Base-by-base conservation (phyloP, 495 filamentous ascomycete species). In the Hypoxylon subgilvum region DNA sequence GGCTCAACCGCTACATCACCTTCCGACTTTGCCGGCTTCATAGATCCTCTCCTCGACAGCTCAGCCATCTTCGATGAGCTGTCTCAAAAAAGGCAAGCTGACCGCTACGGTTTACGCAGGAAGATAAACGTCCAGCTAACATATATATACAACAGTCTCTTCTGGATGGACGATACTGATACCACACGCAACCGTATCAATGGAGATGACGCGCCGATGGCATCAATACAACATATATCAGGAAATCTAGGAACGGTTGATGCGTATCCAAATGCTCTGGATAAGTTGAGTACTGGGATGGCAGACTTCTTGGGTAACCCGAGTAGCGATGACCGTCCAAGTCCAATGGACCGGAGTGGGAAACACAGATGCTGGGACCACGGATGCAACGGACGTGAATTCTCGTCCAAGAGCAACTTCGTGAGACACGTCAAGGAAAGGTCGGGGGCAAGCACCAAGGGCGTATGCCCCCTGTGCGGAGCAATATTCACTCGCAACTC, bases 281-380 rank as follows among this genome's bases (percentile, higher is more conserved):
- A 64, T 12, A 64, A 55, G 44, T 46, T 64, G 54, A 64, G 49
- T 28, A 59, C 43, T 9, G 54, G 47, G 13, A 42, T 64, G 50
- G 23, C 61, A 12, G 61, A 64, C 46, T 64, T 64, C 31, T 42
- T 64, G 43, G 43, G 44, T 5, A 64, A 49, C n/a, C 49, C 54
- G 23, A 50, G 49, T 13, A 35, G 36, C n/a, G 49, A 58, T 4
- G 61, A 58, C 19, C 49, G 13, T n/a, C 25, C 60, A 27, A 53
- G 13, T n/a, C 25, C 54, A 28, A 58, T 46, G 40, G 44, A 56
- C 7, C 40, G 38, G 36, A 41, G 46, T 18, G 61, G 57, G 10
- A 92, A 92, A 71, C 90, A 92, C n/a, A 90, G 92, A 67, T 96
- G 91, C 72, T 96, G 89, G 89, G 91, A 96, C 36, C 91, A 96